Evolutionary conservation across 2,329 filamentous ascomycete species (phyloP).

Genomic region (Aspergillus neotritici): DNA sequence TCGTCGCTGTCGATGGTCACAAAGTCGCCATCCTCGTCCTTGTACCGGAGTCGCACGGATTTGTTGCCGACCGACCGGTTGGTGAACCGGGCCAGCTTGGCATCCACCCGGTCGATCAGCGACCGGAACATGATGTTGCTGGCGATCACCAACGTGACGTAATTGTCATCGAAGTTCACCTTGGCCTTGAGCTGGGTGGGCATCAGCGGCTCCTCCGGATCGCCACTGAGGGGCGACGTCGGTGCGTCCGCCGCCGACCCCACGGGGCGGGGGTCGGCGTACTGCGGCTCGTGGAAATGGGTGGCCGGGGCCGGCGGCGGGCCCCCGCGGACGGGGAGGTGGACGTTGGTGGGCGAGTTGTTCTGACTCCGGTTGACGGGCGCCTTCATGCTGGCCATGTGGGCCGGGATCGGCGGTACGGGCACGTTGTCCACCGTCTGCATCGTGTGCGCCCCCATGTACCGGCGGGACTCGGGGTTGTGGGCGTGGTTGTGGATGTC

Average conservation of each 20-base stretch:
- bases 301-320: conserved; percentile 41
- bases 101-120: conserved; percentile 90
- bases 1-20: conserved; percentile 94
- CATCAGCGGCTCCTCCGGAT: conserved; percentile 43
- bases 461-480: conserved; percentile 46
- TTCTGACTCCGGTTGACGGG: conserved; percentile 71
- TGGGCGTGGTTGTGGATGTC: conserved; percentile 76
- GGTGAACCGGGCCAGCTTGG: conserved; percentile 83
- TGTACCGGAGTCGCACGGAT: conserved; percentile 80
- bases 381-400: conserved; percentile 55
- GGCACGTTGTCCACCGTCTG: conserved; percentile 55
- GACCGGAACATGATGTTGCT: conserved; percentile 94
- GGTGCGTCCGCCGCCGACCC: conserved; percentile 26
- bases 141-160: conserved; percentile 90
- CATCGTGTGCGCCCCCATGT: conserved; percentile 52
- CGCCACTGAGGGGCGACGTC: conserved; percentile 30
- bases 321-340: conserved; percentile 56
- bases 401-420: conserved; percentile 70
- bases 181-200: conserved; percentile 88
- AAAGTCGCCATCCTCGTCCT: conserved; percentile 86
- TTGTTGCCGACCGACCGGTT: conserved; percentile 76
- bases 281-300: conserved; percentile 38
- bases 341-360: conserved; percentile 66
- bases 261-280: conserved; percentile 28
- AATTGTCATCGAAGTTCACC: conserved; percentile 86